These are phyloP conservation scores for Laetiporus sulphureus DNA, from an alignment of 1,284 basidiomycete genomes.

Conservation along the genomic window DNA sequence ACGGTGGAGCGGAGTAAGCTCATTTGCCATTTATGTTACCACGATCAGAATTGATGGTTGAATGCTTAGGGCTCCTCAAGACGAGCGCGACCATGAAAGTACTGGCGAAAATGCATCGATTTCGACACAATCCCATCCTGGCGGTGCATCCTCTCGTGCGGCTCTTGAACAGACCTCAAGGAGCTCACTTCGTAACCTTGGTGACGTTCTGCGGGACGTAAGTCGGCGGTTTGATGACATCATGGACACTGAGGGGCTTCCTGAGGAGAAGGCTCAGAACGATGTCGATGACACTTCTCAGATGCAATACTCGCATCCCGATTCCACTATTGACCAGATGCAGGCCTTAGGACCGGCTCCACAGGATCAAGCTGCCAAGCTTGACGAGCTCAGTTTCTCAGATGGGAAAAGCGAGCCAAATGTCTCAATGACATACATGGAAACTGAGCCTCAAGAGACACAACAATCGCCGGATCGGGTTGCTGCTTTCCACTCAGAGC, in stretches of 20 bases:
- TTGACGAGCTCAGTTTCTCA: slow-evolving; percentile 73
- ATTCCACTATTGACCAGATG: slow-evolving; percentile 69
- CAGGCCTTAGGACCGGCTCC: slow-evolving; percentile 88
- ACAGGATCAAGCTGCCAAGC: slow-evolving; percentile 77
- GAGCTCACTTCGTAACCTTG: slow-evolving; percentile 78
- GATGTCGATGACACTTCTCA: slow-evolving; percentile 37
- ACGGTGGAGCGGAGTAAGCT: no score
- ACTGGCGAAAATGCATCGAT: background rate
- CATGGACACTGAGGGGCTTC: slow-evolving; percentile 41
- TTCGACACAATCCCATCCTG: slow-evolving; percentile 37
- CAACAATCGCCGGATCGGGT: slow-evolving; percentile 20
- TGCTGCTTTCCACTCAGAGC: slow-evolving; percentile 25
- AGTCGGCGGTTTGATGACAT: slow-evolving; percentile 84
- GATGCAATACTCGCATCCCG: slow-evolving; percentile 81
- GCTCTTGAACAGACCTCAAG: slow-evolving; percentile 30
- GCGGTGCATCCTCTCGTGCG: slow-evolving; percentile 33
- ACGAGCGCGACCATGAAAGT: background rate
- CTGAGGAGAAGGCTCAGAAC: slow-evolving; percentile 20
- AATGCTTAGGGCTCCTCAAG: no score
- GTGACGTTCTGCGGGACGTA: slow-evolving; percentile 84
- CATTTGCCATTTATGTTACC: no score
- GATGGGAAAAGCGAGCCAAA: slow-evolving; percentile 47
- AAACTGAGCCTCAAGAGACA: slow-evolving; percentile 8
- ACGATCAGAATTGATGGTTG: no score
- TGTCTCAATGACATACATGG: slow-evolving; percentile 20